Base-by-base conservation (phyloP, 768 basidiomycete genomes). In the Lanmaoa rubissima region DNA sequence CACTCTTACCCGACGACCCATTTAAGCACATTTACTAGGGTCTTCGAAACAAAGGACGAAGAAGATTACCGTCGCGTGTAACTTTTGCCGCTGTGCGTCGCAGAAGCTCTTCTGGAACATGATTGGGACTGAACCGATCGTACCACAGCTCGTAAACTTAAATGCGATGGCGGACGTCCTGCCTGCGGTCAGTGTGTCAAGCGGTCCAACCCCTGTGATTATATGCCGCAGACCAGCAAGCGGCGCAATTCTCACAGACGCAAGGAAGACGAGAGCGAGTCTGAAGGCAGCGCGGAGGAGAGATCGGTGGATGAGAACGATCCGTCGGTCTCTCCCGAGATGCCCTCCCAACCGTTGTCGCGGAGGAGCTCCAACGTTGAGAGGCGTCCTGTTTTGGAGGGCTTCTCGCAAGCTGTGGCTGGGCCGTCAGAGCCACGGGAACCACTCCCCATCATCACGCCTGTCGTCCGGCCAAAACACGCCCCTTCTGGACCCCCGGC, bases 11-110 rank as follows among this genome's bases (percentile, higher is more conserved):
- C 35, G 56, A 51, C 47, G 46, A 55, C 48, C 38, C 54, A 54
- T 61, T 61, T 60, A 57, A 62, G 35, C 65, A 36, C 47, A 14
- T 57, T 54, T 39, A 56, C 53, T 62, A 84, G 85, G 79, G 69
- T 81, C 83, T 35, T 78, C 78, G 59, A 86, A 87, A 62, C 82
- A 82, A 62, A 81, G 88, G 55, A 82, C 86, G 52, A 92, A 91
- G 78, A 92, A 93, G 74, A 92, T 92, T 52, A 90, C 87, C 21
- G 90, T 92, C 44, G 91, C 91, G 39, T 93, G 91, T 76, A 92
- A 93, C 72, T 93, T 93, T 71, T 93, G 91, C 76, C 87, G 91
- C 59, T 92, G 91, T 92, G 71, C 75, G 89, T 80, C 44, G 41
- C 53, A 51, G 55, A 52, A 46, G 38, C 34, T 54, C 59, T 59